Base-by-base conservation (phyloP, 371 early-diverging fungal genomes). In the Mortierella sp. region DNA sequence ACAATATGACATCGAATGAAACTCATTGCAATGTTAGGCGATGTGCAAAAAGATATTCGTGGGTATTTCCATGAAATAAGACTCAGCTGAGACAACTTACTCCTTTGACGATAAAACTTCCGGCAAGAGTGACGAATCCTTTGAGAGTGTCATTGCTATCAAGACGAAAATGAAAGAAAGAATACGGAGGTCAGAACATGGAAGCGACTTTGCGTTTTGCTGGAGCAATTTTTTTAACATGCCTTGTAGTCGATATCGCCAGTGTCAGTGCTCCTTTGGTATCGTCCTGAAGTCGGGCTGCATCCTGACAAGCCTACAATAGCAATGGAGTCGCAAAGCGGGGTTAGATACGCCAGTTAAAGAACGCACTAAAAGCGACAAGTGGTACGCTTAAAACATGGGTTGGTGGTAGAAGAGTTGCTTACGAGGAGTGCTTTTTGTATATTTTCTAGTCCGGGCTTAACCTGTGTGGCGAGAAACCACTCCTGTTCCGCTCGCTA, bases 401-500 rank as follows among this genome's bases (percentile, higher is more conserved):
- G n/a, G n/a, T n/a, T n/a, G n/a, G n/a, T n/a, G n/a, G n/a, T n/a
- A 7, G n/a, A 1, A 49, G 3, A 19, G 0, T 6, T 19, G 6
- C 59, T 57, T 54, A 76, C 78, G 24, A 61, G 14, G 17, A 76
- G 60, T 30, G 78, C 59, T 21, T 61, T 59, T 31, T 69, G 64
- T 21, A 76, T 76, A 34, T 55, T 61, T 4, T 60, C 50, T 2
- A 76, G 69, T 51, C 48, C 56, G 3, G 78, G 62, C 30, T 60
- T 46, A 32, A 69, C 78, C 31, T 76, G 78, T 1, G 70, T 76
- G 8, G 58, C 56, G 37, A 76, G 26, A 62, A 76, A 76, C 78
- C 78, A 76, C 52, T 69, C 66, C 31, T 69, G 78, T 46, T 76
- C 78, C 26, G 64, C 62, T 47, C 64, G 56, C 78, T 76, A 56